These are phyloP conservation scores for Corniculantispora saksenae DNA, from an alignment of 2,329 filamentous ascomycete genomes.

Conservation along the genomic window DNA sequence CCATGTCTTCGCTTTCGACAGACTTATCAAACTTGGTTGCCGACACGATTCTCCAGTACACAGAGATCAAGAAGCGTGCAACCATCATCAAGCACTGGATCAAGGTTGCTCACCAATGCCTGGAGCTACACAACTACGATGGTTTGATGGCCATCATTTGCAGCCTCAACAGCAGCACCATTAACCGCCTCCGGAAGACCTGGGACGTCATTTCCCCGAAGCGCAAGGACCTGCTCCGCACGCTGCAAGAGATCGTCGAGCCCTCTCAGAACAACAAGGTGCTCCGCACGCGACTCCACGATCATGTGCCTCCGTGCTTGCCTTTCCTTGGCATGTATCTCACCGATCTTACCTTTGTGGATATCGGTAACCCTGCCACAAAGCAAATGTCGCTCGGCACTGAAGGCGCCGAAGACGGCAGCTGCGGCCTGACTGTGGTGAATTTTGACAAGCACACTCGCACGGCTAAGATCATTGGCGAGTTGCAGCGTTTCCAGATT, in stretches of 20 bases:
- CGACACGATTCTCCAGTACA: constrained; percentile 83
- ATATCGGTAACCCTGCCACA: constrained; percentile 87
- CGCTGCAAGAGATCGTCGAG: constrained; percentile 82
- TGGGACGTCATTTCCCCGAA: constrained; percentile 88
- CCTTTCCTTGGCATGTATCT: constrained; percentile 96
- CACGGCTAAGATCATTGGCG: constrained; percentile 92
- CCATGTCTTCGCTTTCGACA: constrained; percentile 90
- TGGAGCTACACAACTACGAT: constrained; percentile 94
- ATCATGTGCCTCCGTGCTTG: constrained; percentile 86
- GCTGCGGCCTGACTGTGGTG: constrained; percentile 74
- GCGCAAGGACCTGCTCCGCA: constrained; percentile 76
- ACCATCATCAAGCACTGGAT: constrained; percentile 96
- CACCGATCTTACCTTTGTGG: constrained; percentile 91
- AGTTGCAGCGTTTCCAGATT: constrained; percentile 94
- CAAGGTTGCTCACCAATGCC: constrained; percentile 84
- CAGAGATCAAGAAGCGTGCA: constrained; percentile 92
- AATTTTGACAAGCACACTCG: constrained; percentile 98
- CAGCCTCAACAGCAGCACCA: constrained; percentile 87
- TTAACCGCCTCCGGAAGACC: constrained; percentile 82
- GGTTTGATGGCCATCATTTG: constrained; percentile 96
- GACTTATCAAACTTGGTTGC: constrained; percentile 91
- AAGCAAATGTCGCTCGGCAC: constrained; percentile 63
- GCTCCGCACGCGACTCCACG: constrained; percentile 78
- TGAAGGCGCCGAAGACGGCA: constrained; percentile 60
- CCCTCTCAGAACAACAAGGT: constrained; percentile 88